Base-by-base conservation (phyloP, 179 eudicot species). In the Heliamphora pulchella region DNA sequence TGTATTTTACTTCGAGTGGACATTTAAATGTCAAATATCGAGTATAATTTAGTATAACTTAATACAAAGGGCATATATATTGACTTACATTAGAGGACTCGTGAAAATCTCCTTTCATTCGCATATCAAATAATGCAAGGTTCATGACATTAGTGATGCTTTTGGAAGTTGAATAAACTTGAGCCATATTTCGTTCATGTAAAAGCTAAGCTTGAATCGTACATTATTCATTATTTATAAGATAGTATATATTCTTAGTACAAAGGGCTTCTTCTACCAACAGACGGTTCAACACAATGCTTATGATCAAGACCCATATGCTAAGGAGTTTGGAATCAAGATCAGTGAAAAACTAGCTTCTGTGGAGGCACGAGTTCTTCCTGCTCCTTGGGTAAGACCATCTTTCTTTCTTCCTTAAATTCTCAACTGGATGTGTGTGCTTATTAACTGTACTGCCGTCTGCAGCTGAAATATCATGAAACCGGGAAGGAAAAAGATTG, bases 401-500 rank as follows among this genome's bases (percentile, higher is more conserved):
- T 71, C 51, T 3, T 50, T 66, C 51, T 15, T 44, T 14, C 11
- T 43, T 20, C 46, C 3, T 31, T 1, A 11, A 72, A 15, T 53
- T 14, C 31, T 63, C 10, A 54, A 54, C 2, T 59, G 5, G 67
- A 41, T 81, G 11, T 1, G 43, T 5, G 58, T n/a, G 43, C 15
- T 43, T 51, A 54, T 63, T 8, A 53, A 46, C 31, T 4, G 51
- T 44, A 9, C 54, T 9, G 2, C 41, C 5, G 17, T 70, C 9
- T 75, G 61, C 78, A 87, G 90, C 82, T 87, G 54, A 94, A 94
- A 83, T 94, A 91, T 87, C 89, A 94, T 82, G 97, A 94, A 76
- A 85, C 86, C 67, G 98, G 98, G 70, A 94, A 90, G 86, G 98
- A 93, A 79, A 94, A 91, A 78, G 97, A 91, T 75, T 93, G 95